phyloP scores from a whole-genome alignment of 2,329 filamentous ascomycete species.

The Aspergillus floridensis region DNA sequence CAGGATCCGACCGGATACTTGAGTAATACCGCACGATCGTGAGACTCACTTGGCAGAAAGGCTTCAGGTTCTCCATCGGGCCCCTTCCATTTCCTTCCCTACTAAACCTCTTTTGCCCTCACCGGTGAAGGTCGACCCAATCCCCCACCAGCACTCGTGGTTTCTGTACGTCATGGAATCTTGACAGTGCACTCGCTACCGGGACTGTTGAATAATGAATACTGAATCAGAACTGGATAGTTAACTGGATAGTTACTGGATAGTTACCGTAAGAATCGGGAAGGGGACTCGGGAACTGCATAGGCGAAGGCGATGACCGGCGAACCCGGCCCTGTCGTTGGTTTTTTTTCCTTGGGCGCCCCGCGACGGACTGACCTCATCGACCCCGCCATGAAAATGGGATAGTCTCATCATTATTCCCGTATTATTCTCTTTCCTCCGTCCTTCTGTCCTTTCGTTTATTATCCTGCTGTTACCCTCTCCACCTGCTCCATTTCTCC shows the following conservation, averaged over 20 bases:
- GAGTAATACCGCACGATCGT: background rate
- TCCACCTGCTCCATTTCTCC: background rate
- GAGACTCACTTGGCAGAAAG: background rate
- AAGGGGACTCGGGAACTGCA: background rate
- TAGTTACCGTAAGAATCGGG: background rate
- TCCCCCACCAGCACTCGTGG: slow-evolving; percentile 14
- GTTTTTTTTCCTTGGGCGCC: slow-evolving; percentile 5
- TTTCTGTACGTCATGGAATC: slow-evolving; percentile 29
- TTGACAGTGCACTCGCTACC: slow-evolving; percentile 12
- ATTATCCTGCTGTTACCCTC: background rate
- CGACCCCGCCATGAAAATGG: slow-evolving; percentile 18
- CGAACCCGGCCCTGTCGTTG: slow-evolving; percentile 24
- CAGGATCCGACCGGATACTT: background rate
- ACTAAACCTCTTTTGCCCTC: slow-evolving; percentile 22
- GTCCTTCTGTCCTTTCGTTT: slow-evolving; percentile 1
- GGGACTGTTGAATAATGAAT: slow-evolving; percentile 2
- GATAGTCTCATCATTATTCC: slow-evolving; percentile 4
- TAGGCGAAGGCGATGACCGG: slow-evolving; percentile 4
- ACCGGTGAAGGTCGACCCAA: slow-evolving; percentile 18
- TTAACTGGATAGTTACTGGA: background rate
- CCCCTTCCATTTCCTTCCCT: slow-evolving; percentile 12
- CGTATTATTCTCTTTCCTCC: background rate
- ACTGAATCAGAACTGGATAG: background rate
- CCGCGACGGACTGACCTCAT: slow-evolving; percentile 34
- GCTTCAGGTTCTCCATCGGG: slow-evolving; percentile 1